Base-by-base conservation (phyloP, 495 filamentous ascomycete species). In the Melanomma pulvis-pyrius region DNA sequence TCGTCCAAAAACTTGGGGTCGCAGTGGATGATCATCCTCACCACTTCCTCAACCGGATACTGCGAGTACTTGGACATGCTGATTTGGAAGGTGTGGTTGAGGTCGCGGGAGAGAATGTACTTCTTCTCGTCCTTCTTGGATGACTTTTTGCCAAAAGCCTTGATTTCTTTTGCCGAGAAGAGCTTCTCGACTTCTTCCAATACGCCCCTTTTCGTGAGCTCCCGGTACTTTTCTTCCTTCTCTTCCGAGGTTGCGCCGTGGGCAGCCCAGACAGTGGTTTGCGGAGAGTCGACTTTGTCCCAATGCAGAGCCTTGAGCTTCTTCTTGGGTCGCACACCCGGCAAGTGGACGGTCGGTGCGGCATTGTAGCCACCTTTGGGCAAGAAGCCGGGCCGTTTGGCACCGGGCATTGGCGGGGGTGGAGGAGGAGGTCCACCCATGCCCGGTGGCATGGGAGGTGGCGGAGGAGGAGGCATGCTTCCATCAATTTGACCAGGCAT, bases 241-340 rank as follows among this genome's bases (percentile, higher is more conserved):
- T 87, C 90, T 73, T 93, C 86, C 15, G 83, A 81, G 8, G 91
- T 94, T 12, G 90, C 88, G 26, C 90, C 86, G 75, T 96, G 91
- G 17, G 86, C 80, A 41, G 94, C 94, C 96, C 96, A 98, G 65
- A 98, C 91, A 34, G 94, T 98, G 39, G 93, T 91, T 74, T 96
- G 88, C 17, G 92, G 90, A 55, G 92, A 83, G 76, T 98, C 94
- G 39, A 98, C 90, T 79, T 98, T 98, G 74, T 98, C 94, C 94
- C 94, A 98, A 80, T 98, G 94, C 65, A 98, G 84, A 36, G 94
- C 93, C 85, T 98, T 98, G 72, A 98, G 90, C 79, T 98, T 98
- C 87, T 96, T 97, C 84, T 97, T 98, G 32, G 96, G 93, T 69
- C 93, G 82, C 26, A 90, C 90, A 68, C 90, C 89, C 29, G 92